Percentiles rank a stretch among this genome's conserved stretches.
Conservation (phyloP, 306 rosid genomes). For the Castanospermum australe region DNA sequence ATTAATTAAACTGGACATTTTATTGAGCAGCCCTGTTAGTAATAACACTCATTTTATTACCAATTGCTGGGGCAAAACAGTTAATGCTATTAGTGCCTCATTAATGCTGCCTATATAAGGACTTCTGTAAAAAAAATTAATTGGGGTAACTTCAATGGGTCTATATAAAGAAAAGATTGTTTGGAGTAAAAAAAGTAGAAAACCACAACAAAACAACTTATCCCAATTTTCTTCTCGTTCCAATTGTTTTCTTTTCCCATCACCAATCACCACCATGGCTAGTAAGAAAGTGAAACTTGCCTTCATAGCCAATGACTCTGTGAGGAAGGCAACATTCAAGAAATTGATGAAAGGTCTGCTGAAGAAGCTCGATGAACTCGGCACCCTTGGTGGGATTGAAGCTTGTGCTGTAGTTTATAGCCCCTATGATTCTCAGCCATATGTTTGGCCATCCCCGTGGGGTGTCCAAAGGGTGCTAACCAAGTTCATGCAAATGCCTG, state of each 20-base stretch:
- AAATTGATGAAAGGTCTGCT: neutral
- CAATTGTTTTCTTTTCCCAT: neutral
- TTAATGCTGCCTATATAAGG: neutral
- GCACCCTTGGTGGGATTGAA: constrained; percentile 18
- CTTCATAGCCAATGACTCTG: neutral
- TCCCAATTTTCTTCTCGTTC: neutral
- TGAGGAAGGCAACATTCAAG: constrained; percentile 4
- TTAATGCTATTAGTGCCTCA: neutral
- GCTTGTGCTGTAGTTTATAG: constrained; percentile 20
- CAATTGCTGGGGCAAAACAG: neutral
- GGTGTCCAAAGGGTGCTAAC: neutral
- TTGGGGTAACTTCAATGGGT: neutral
- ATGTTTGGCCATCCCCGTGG: constrained; percentile 1
- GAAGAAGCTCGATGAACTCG: constrained; percentile 19
- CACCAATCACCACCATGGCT: constrained; percentile 2
- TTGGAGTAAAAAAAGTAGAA: neutral
- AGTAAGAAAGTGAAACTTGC: constrained; percentile 18
- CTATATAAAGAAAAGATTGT: neutral
- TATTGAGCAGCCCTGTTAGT: neutral
- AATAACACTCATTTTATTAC: neutral
- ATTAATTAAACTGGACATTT: neutral
- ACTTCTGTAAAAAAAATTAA: neutral
- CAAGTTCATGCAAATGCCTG: neutral
- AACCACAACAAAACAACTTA: neutral
- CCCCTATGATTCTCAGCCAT: neutral